Conservation (phyloP, 2,329 filamentous ascomycete species). For the Clonostachys chloroleuca region DNA sequence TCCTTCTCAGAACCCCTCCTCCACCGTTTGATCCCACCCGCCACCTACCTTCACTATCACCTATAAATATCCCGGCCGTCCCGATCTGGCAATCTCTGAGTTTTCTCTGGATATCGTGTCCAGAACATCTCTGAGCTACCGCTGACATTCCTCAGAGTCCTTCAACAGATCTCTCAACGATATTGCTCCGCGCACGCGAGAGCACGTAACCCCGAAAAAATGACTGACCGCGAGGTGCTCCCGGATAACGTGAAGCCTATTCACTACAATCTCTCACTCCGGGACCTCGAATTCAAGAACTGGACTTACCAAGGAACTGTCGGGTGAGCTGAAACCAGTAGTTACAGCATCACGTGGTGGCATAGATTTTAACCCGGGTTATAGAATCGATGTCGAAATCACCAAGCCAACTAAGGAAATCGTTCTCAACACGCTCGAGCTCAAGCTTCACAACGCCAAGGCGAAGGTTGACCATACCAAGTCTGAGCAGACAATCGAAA, state of each 20-base stretch:
- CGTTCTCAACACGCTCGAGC: conserved; percentile 78
- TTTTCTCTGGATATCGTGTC: background rate
- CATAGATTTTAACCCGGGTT: background rate
- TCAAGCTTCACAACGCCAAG: conserved; percentile 67
- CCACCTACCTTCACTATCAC: background rate
- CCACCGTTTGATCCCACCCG: background rate
- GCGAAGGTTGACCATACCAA: conserved; percentile 55
- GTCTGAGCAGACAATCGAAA: conserved; percentile 50
- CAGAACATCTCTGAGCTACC: background rate
- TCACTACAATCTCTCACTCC: conserved; percentile 82
- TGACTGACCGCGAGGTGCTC: conserved; percentile 59
- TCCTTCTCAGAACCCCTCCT: background rate
- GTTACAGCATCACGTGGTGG: no score
- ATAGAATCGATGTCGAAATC: conserved; percentile 70
- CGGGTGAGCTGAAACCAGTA: conserved; percentile 29
- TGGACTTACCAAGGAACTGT: conserved; percentile 83
- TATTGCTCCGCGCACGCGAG: conserved; percentile 28
- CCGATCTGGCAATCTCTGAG: background rate
- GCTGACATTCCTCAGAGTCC: conserved; percentile 9
- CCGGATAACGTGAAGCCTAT: conserved; percentile 67
- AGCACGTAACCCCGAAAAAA: conserved; percentile 27
- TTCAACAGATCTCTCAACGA: conserved; percentile 17
- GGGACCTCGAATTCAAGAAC: conserved; percentile 69
- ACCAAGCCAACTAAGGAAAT: conserved; percentile 70
- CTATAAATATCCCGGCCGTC: background rate